Evolutionary conservation across 2,329 filamentous ascomycete genomes (phyloP).

Genomic region (Aspergillus fijiensis): DNA sequence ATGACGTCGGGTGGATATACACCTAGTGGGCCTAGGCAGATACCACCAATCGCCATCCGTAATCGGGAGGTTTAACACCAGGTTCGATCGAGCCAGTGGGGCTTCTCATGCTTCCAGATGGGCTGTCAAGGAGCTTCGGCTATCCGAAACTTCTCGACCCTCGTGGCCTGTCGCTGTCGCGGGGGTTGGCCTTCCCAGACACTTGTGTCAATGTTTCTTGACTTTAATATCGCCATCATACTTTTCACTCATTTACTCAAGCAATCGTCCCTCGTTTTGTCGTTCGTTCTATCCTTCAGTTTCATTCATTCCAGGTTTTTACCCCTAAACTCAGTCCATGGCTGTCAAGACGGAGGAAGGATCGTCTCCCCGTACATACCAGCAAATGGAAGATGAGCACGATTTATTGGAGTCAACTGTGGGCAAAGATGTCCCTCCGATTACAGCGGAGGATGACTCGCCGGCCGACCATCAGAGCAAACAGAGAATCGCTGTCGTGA

Average conservation of each 20-base stretch:
- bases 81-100: neutral
- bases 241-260: neutral
- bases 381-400: neutral
- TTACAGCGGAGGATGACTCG: neutral
- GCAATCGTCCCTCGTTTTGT: neutral
- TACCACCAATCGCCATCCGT: neutral
- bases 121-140: neutral
- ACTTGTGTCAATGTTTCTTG: neutral
- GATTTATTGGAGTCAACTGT: neutral
- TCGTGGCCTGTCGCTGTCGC: neutral
- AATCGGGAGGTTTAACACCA: neutral
- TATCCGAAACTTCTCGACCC: neutral
- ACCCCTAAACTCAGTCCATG: neutral
- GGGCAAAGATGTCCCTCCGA: neutral
- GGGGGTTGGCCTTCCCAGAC: neutral
- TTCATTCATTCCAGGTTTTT: neutral
- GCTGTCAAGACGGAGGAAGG: neutral
- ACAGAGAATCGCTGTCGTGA: neutral
- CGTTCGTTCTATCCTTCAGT: neutral
- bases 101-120: neutral
- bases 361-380: neutral
- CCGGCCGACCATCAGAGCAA: slow-evolving; percentile 2
- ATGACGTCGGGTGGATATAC: neutral
- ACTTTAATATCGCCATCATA: neutral
- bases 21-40: neutral